Percentiles rank a stretch among this genome's conserved stretches.
These are phyloP conservation scores for Xerocomus brunneocitrinus DNA, from an alignment of 768 basidiomycete genomes.

Conservation along the genomic window DNA sequence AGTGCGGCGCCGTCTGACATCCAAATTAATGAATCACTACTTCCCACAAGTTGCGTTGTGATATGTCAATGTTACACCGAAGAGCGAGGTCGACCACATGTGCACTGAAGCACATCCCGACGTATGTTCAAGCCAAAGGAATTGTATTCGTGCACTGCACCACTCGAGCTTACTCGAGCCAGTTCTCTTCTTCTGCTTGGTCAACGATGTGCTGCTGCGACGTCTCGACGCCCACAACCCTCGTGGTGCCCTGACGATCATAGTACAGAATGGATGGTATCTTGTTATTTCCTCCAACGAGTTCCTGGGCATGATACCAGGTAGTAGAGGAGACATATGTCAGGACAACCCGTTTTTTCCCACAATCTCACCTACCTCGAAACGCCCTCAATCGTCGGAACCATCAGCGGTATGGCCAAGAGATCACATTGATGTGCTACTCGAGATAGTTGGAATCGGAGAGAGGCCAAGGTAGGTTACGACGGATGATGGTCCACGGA, in stretches of 20 bases:
- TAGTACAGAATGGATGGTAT: conserved; percentile 36
- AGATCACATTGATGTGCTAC: no score
- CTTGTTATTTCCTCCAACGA: conserved; percentile 33
- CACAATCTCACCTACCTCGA: conserved; percentile 16
- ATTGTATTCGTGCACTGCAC: conserved; percentile 12
- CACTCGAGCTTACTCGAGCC: conserved; percentile 36
- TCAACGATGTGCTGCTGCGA: conserved; percentile 22
- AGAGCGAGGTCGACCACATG: no score
- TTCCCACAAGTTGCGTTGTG: no score
- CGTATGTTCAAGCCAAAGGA: no score
- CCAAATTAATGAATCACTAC: no score
- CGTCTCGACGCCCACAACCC: conserved; percentile 40
- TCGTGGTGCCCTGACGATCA: conserved; percentile 34
- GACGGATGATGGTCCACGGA: no score
- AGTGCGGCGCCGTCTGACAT: no score
- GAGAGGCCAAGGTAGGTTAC: no score
- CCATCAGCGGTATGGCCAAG: background rate
- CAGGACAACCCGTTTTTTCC: background rate
- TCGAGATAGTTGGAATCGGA: no score
- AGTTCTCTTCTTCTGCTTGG: conserved; percentile 35
- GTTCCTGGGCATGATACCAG: conserved; percentile 42
- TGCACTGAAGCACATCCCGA: no score
- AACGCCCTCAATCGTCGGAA: conserved; percentile 27
- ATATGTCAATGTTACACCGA: no score
- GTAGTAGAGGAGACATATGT: conserved; percentile 8